Conservation (phyloP, 208 protist species). For the Leishmania guyanensis region DNA sequence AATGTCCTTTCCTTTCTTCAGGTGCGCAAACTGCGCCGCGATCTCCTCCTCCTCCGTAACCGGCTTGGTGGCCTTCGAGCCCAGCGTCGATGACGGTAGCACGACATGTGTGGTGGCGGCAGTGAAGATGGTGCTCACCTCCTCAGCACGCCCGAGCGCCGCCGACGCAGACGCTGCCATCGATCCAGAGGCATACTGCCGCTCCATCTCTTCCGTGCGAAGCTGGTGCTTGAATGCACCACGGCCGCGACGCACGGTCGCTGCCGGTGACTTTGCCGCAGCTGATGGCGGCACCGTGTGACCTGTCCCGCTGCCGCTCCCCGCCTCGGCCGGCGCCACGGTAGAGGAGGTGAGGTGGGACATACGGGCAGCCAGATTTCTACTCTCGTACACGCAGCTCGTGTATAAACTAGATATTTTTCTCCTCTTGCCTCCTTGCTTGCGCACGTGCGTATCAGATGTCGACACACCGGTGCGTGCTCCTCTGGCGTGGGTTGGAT, state of each 20-base stretch:
- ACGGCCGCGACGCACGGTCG: slow-evolving; percentile 64
- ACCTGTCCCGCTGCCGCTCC: neutral
- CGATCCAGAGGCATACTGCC: slow-evolving; percentile 15
- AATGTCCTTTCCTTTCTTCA: slow-evolving; percentile 28
- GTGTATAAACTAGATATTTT: neutral
- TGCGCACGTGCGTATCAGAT: neutral
- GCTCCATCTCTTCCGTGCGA: slow-evolving; percentile 63
- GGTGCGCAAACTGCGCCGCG: slow-evolving; percentile 27
- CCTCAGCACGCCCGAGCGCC: slow-evolving; percentile 23
- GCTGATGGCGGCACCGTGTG: neutral
- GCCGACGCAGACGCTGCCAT: slow-evolving; percentile 8
- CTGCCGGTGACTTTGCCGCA: slow-evolving; percentile 20
- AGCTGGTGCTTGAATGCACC: slow-evolving; percentile 71
- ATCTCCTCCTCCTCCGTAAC: slow-evolving; percentile 34
- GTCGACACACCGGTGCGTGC: neutral
- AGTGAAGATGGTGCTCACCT: slow-evolving; percentile 54
- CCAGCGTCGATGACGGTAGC: slow-evolving; percentile 38
- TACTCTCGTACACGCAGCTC: neutral
- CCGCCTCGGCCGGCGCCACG: neutral
- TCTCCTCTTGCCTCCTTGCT: neutral
- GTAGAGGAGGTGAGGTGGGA: slow-evolving; percentile 3
- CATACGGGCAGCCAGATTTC: neutral
- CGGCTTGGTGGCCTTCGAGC: slow-evolving; percentile 16
- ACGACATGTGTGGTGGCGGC: slow-evolving; percentile 54
- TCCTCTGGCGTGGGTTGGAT: neutral